phyloP scores from a whole-genome alignment of 2,329 filamentous ascomycete genomes.

The Penicillium sp. region DNA sequence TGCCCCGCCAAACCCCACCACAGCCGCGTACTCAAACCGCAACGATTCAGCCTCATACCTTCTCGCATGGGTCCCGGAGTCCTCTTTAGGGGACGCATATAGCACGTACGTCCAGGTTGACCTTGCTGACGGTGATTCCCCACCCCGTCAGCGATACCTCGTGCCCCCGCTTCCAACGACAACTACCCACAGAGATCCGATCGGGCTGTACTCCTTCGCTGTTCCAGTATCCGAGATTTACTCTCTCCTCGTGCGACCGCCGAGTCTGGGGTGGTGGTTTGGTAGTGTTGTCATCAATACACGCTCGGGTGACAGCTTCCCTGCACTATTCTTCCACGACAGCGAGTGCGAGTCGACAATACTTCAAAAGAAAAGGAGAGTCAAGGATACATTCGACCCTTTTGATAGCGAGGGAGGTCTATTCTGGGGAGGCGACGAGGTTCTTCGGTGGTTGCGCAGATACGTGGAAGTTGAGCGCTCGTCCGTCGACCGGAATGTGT shows the following conservation, averaged over 20 bases:
- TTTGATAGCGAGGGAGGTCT: constrained; percentile 76
- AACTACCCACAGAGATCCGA: constrained; percentile 67
- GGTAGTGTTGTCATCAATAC: constrained; percentile 94
- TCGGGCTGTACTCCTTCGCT: constrained; percentile 85
- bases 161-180: constrained; percentile 88
- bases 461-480: constrained; percentile 83
- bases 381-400: constrained; percentile 82
- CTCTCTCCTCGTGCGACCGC: constrained; percentile 83
- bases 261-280: constrained; percentile 97
- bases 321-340: constrained; percentile 95
- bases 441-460: constrained; percentile 81
- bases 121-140: constrained; percentile 73
- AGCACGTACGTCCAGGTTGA: constrained; percentile 96
- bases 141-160: constrained; percentile 81
- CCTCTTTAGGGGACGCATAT: constrained; percentile 78
- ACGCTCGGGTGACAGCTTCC: constrained; percentile 85
- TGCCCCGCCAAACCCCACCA: constrained; percentile 23
- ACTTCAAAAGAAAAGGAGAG: constrained; percentile 81
- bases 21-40: constrained; percentile 46
- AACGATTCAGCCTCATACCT: constrained; percentile 69
- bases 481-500: constrained; percentile 82
- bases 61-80: constrained; percentile 90
- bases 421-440: constrained; percentile 98
- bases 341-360: constrained; percentile 96
- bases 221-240: constrained; percentile 88